Percentiles rank a stretch among this genome's conserved stretches.
Evolutionary conservation across 768 basidiomycete species (phyloP).

Genomic region (Phanerodontia chrysosporium): DNA sequence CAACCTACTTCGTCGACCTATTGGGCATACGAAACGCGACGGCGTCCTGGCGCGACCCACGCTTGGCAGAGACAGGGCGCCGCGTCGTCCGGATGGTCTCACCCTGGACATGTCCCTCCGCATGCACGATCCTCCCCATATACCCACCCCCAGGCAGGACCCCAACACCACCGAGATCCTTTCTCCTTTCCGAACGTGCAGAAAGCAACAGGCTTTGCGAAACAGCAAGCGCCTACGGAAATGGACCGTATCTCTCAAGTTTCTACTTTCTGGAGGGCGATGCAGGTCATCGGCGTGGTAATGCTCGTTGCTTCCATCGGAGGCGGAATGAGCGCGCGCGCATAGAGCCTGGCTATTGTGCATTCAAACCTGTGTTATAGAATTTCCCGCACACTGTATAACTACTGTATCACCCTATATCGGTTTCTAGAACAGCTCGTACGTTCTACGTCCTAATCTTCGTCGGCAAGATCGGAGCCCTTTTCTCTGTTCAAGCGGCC

Average conservation of each 20-base stretch:
- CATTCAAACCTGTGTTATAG: neutral
- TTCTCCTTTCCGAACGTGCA: slow-evolving; percentile 24
- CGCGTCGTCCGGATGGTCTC: neutral
- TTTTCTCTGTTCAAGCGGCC: slow-evolving; percentile 68
- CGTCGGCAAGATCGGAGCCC: slow-evolving; percentile 14
- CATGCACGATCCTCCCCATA: slow-evolving; percentile 13
- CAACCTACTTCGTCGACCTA: slow-evolving; percentile 1
- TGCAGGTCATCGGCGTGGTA: slow-evolving; percentile 25
- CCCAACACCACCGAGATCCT: slow-evolving; percentile 18
- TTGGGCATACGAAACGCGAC: slow-evolving; percentile 26
- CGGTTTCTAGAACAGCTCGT: neutral
- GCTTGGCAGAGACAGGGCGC: slow-evolving; percentile 29
- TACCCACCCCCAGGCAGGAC: slow-evolving; percentile 4
- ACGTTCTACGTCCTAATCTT: too few relatives aligned
- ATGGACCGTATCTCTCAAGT: slow-evolving; percentile 19
- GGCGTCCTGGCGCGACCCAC: slow-evolving; percentile 31
- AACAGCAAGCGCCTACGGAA: slow-evolving; percentile 4
- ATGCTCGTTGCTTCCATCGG: slow-evolving; percentile 25
- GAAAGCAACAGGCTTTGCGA: slow-evolving; percentile 22
- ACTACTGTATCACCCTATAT: neutral
- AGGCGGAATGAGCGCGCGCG: slow-evolving; percentile 23
- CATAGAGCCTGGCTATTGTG: slow-evolving; percentile 2
- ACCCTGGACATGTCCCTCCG: slow-evolving; percentile 15
- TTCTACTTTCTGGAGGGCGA: slow-evolving; percentile 18
- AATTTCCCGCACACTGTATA: neutral